Percentiles rank a stretch among this genome's conserved stretches.
Evolutionary conservation across 1,139 yeast genomes (phyloP).

Genomic region (Suhomyces panamericanus): DNA sequence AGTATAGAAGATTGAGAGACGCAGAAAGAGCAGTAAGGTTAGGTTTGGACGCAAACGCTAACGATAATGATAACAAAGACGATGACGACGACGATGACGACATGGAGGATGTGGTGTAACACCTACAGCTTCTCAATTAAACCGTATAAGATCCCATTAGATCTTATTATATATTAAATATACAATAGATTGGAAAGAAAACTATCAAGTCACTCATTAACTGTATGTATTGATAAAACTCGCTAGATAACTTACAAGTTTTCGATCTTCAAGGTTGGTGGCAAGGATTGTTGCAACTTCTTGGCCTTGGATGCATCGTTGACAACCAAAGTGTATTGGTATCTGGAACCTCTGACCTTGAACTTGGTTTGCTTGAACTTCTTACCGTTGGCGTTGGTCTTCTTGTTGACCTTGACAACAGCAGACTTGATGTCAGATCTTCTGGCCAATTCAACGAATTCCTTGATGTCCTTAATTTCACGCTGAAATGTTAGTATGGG

Average conservation of each 20-base stretch:
- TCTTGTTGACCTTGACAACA: slow-evolving; percentile 87
- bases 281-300: slow-evolving; percentile 97
- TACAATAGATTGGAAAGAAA: slow-evolving; percentile 15
- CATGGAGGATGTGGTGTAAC: slow-evolving; percentile 45
- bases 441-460: slow-evolving; percentile 97
- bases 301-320: slow-evolving; percentile 97
- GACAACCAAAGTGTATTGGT: slow-evolving; percentile 94
- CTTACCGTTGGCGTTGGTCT: slow-evolving; percentile 83
- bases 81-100: slow-evolving; percentile 47
- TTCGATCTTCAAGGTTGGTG: slow-evolving; percentile 87
- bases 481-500: slow-evolving; percentile 32
- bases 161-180: slow-evolving; percentile 17
- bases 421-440: slow-evolving; percentile 95
- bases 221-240: slow-evolving; percentile 7
- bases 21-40: slow-evolving; percentile 70
- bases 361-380: slow-evolving; percentile 92
- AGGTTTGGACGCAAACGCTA: slow-evolving; percentile 45
- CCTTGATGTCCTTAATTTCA: slow-evolving; percentile 96
- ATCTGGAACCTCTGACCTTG: slow-evolving; percentile 96
- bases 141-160: slow-evolving; percentile 13
- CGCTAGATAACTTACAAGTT: slow-evolving; percentile 46
- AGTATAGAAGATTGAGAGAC: slow-evolving; percentile 78
- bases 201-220: slow-evolving; percentile 11
- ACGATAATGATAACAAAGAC: slow-evolving; percentile 48
- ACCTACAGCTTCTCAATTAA: slow-evolving; percentile 7